Evolutionary conservation across 768 basidiomycete species (phyloP), one percentile per base, ranked within the genome.

Genomic region (Hydnomerulius pinastri): DNA sequence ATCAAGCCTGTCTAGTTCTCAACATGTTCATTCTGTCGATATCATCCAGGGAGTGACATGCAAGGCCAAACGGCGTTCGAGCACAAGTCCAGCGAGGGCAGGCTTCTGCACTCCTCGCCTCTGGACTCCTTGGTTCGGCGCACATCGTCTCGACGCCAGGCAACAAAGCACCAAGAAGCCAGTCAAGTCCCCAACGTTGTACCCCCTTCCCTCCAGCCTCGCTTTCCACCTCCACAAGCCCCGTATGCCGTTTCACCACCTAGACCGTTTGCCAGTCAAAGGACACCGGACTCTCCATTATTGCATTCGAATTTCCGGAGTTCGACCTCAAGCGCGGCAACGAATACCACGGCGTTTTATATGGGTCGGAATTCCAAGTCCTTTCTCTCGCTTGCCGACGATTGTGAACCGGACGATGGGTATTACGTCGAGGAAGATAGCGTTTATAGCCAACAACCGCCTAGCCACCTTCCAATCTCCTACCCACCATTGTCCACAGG

Each of bases 51-150:
- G 46, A 47, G 47, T 56, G 52, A 58, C 25, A 64, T 66, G 65
- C 51, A 58, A 41, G n/a, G 45, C 24, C 42, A 38, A 39, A 38
- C 42, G 38, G 53, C 54, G 37, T 60, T 56, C 42, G 60, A 58
- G 50, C 51, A 36, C 35, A 48, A 42, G 48, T 56, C 57, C 21
- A 59, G 48, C 30, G 52, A 67, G 23, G 67, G 62, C 46, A 66
- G 56, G 43, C 47, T 77, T 17, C 58, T 71, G 44, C 61, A 66
- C 50, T 67, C 75, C 18, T 87, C 86, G 2, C 86, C 86, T 6
- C 73, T 87, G 33, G 78, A 82, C 33, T 71, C 77, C 3, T 77
- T 87, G 41, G 80, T 78, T 47, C 75, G 78, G 50, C 70, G 71
- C 47, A 75, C 82, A 7, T 85, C 85, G 21, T 71, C 71, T 56